These are phyloP conservation scores for Alternaria sp. DNA, from an alignment of 2,329 filamentous ascomycete species.

Conservation along the genomic window DNA sequence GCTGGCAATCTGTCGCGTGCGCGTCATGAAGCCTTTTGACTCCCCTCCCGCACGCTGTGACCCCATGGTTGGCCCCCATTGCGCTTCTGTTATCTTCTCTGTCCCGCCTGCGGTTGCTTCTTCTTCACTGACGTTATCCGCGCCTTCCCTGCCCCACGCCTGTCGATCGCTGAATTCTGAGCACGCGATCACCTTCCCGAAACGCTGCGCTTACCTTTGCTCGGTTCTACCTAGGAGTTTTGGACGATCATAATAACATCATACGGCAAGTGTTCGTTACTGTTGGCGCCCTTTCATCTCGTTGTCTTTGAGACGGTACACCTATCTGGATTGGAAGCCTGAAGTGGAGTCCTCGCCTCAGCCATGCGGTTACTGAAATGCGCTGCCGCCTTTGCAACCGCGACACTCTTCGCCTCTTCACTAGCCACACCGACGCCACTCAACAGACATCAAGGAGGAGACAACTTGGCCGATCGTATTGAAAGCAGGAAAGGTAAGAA, in stretches of 20 bases:
- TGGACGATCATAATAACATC: neutral
- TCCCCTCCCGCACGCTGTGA: neutral
- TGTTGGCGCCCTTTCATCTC: neutral
- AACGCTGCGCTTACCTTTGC: neutral
- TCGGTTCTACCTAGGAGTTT: neutral
- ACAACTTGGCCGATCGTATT: neutral
- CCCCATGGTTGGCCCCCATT: neutral
- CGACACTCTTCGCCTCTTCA: slow-evolving; percentile 24
- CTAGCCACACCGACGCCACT: slow-evolving; percentile 28
- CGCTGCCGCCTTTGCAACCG: slow-evolving; percentile 24
- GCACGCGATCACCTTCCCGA: slow-evolving; percentile 15
- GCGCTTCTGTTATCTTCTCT: neutral
- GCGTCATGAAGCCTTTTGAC: slow-evolving; percentile 3
- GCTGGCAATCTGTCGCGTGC: slow-evolving; percentile 1
- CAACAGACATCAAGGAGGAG: neutral
- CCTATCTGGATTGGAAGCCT: neutral
- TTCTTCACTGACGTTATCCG: neutral
- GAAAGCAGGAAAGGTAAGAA: slow-evolving; percentile 1
- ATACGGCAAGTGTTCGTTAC: neutral
- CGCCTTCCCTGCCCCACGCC: slow-evolving; percentile 1
- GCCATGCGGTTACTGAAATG: slow-evolving; percentile 38
- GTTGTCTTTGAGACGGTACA: neutral
- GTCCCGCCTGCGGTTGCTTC: neutral
- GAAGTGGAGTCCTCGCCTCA: neutral
- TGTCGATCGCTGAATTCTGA: neutral